phyloP scores from a whole-genome alignment of 495 filamentous ascomycete genomes.

The Patellaria atrata region DNA sequence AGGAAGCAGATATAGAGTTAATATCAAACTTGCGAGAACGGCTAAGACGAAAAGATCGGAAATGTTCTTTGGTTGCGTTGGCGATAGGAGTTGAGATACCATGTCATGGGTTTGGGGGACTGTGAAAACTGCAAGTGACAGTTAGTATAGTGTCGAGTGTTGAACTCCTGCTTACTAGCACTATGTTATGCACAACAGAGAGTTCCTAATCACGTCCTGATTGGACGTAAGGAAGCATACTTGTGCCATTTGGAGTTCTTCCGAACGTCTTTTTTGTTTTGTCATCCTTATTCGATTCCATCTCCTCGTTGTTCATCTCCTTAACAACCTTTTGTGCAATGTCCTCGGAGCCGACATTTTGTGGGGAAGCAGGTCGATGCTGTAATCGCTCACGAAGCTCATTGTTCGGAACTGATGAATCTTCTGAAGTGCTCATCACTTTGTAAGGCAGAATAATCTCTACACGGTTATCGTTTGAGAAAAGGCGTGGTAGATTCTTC shows the following conservation, averaged over 20 bases:
- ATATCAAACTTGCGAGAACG: slow-evolving; percentile 60
- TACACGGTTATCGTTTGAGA: no score
- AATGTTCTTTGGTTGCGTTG: slow-evolving; percentile 87
- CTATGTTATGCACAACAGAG: neutral
- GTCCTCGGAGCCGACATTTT: slow-evolving; percentile 6
- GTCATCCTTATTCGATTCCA: slow-evolving; percentile 33
- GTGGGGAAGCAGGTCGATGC: slow-evolving; percentile 4
- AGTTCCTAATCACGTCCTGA: neutral
- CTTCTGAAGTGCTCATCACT: no score
- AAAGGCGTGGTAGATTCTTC: no score
- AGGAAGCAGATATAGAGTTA: slow-evolving; percentile 58
- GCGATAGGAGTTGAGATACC: slow-evolving; percentile 92
- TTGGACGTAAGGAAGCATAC: slow-evolving; percentile 36
- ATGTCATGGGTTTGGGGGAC: slow-evolving; percentile 97
- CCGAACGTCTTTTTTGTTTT: slow-evolving; percentile 70
- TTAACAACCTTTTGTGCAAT: slow-evolving; percentile 13
- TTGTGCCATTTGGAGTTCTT: slow-evolving; percentile 75
- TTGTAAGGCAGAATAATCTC: no score
- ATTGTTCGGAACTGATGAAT: neutral
- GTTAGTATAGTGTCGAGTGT: neutral
- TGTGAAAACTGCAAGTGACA: slow-evolving; percentile 80
- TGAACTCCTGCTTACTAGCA: neutral
- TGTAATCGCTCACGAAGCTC: neutral
- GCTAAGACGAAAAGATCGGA: slow-evolving; percentile 71
- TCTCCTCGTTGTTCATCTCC: slow-evolving; percentile 23